Evolutionary conservation across 73 alveolate genomes (phyloP).

Genomic region (Paramecium biaurelia): DNA sequence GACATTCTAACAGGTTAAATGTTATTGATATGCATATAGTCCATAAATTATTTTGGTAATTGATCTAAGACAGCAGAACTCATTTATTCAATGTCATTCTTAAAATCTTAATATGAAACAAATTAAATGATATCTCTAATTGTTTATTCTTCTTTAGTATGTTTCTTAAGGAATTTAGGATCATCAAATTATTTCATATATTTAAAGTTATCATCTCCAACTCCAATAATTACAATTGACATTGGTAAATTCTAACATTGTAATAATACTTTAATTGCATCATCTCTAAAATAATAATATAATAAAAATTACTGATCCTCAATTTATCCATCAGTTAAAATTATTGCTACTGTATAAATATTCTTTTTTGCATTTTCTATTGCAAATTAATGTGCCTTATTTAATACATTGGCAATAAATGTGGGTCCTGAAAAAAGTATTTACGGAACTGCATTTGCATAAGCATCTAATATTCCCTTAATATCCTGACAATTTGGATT

Average conservation of each 20-base stretch:
- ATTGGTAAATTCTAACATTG: constrained; percentile 58
- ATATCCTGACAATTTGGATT: constrained; percentile 1
- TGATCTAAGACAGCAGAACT: background rate
- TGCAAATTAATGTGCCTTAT: background rate
- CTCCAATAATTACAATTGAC: constrained; percentile 68
- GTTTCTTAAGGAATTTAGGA: constrained; percentile 18
- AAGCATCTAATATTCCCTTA: background rate
- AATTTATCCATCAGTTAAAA: constrained; percentile 46
- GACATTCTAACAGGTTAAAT: background rate
- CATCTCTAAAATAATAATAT: background rate
- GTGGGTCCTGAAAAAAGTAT: constrained; percentile 14
- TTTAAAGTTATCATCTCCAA: constrained; percentile 66
- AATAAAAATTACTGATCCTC: background rate
- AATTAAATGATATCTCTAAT: constrained; percentile 20
- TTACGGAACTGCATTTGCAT: background rate
- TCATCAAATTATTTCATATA: constrained; percentile 68
- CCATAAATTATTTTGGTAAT: constrained; percentile 37
- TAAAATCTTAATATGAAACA: constrained; percentile 42
- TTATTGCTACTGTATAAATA: constrained; percentile 36
- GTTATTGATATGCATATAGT: background rate
- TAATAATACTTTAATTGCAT: constrained; percentile 11
- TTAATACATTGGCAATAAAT: background rate
- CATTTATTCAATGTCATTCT: background rate
- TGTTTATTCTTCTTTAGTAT: background rate
- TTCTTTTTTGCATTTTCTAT: background rate